These are phyloP conservation scores for Yarrowia phangngaensis DNA, from an alignment of 805 yeast species.

Conservation along the genomic window DNA sequence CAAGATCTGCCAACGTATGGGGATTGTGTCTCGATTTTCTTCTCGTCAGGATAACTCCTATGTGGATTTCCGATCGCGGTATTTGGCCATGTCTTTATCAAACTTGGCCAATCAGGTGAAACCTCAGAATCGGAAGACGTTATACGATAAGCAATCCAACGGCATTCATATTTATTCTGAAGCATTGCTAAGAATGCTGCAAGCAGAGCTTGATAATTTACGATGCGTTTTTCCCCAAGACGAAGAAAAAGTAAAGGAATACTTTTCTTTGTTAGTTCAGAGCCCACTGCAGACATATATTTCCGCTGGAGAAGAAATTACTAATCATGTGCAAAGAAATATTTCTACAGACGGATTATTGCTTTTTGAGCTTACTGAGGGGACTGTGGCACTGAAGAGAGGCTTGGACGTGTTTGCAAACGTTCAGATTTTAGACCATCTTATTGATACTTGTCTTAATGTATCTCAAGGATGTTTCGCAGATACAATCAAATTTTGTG, in stretches of 20 bases:
- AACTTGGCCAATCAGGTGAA: slow-evolving; percentile 29
- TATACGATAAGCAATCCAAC: slow-evolving; percentile 59
- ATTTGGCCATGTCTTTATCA: slow-evolving; percentile 32
- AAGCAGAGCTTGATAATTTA: slow-evolving; percentile 50
- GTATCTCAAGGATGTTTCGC: slow-evolving; percentile 44
- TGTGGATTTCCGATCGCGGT: slow-evolving; percentile 31
- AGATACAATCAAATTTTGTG: slow-evolving; percentile 57
- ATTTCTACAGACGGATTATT: slow-evolving; percentile 50
- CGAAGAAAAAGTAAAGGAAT: slow-evolving; percentile 35
- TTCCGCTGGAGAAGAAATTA: slow-evolving; percentile 42
- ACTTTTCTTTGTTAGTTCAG: slow-evolving; percentile 40
- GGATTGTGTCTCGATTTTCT: slow-evolving; percentile 41
- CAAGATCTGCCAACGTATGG: slow-evolving; percentile 44
- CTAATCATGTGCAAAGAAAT: slow-evolving; percentile 44
- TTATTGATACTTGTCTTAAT: not conserved
- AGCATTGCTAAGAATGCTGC: slow-evolving; percentile 49
- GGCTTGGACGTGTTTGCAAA: slow-evolving; percentile 31
- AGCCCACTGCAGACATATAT: slow-evolving; percentile 43
- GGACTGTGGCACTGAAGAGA: slow-evolving; percentile 38
- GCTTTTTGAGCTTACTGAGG: slow-evolving; percentile 58
- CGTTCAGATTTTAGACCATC: slow-evolving; percentile 1
- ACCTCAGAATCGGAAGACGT: slow-evolving; percentile 37
- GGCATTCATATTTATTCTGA: slow-evolving; percentile 55
- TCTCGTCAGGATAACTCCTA: slow-evolving; percentile 33
- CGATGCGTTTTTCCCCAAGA: slow-evolving; percentile 44